These are phyloP conservation scores for Angomonas desouzai DNA, from an alignment of 208 protist genomes.

Conservation along the genomic window DNA sequence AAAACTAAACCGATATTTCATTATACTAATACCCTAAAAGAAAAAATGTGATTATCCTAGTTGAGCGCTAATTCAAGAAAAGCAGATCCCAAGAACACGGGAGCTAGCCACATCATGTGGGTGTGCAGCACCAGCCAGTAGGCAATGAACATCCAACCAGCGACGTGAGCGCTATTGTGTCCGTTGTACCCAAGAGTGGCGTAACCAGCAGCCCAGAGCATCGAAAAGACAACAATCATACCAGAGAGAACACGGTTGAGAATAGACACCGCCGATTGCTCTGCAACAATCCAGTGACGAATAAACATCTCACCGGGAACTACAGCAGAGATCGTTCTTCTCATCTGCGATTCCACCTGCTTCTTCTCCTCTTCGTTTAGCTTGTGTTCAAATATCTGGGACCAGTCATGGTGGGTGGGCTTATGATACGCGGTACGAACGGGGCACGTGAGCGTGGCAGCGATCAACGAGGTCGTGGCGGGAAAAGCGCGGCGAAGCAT, in stretches of 20 bases:
- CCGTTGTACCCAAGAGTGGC: conserved; percentile 86
- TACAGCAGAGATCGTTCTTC: conserved; percentile 74
- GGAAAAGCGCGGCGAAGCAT: conserved; percentile 63
- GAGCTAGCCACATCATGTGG: conserved; percentile 63
- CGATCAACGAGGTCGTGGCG: conserved; percentile 15
- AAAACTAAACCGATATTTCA: not conserved
- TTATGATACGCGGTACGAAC: conserved; percentile 54
- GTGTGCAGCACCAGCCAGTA: conserved; percentile 85
- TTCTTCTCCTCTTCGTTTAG: conserved; percentile 52
- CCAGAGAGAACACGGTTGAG: conserved; percentile 84
- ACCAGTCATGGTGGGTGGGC: conserved; percentile 80
- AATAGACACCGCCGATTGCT: conserved; percentile 86
- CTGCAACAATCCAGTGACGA: conserved; percentile 86
- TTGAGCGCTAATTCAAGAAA: conserved; percentile 70
- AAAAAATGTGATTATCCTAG: conserved; percentile 22
- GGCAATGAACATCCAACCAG: conserved; percentile 79
- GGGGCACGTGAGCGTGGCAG: conserved; percentile 19
- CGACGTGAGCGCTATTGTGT: conserved; percentile 71
- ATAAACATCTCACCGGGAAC: conserved; percentile 91
- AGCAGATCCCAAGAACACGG: conserved; percentile 32
- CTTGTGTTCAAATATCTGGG: conserved; percentile 38
- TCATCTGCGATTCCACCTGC: conserved; percentile 42
- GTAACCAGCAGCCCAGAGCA: conserved; percentile 81
- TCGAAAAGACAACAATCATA: conserved; percentile 74
- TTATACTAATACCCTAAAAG: not conserved